Base-by-base conservation (phyloP, 2,329 filamentous ascomycete species). In the Fusarium agapanthi region DNA sequence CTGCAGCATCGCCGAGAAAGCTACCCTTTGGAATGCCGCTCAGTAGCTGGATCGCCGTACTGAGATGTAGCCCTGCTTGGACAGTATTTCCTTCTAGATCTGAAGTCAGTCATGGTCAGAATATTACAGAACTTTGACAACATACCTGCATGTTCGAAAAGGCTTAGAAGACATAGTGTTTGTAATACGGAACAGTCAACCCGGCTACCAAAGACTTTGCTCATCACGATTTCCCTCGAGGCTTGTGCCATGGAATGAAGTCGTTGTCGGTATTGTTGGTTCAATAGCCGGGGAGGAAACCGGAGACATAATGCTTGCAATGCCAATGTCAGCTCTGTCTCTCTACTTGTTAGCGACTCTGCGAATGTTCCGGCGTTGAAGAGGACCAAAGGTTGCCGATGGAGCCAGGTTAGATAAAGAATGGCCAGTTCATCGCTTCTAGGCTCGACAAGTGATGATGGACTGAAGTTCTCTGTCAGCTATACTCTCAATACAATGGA, bases 91-190 rank as follows among this genome's bases (percentile, higher is more conserved):
- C 59, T 20, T 47, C 59, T 61, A 4, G 6, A 10, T 3, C 16
- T 13, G 3, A 3, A 7, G 28, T 57, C 30, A 57, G 30, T 1
- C 24, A 16, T 16, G 2, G 1, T 0, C 1, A 50, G 6, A 5
- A 7, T 12, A 7, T 18, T 2, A 9, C 0, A 4, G 22, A 4
- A 0, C 9, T 40, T 4, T 18, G 1, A 1, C 1, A 8, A 15
- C 30, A 20, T 35, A 58, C 55, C 55, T 30, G 55, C 26, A n/a
- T 58, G 22, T 18, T 58, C 55, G 5, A 50, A 50, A 9, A 58
- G 24, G 12, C 15, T 58, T 2, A 58, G 9, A 7, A 58, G 41
- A 7, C 55, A 58, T 3, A 58, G 24, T 1, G 47, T 61, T 40
- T 61, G 58, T 8, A 61, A 44, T 0, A 55, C 38, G 1, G 58